Conservation (phyloP, 108 stramenopile genomes). For the Fragilariopsis cylindrus region DNA sequence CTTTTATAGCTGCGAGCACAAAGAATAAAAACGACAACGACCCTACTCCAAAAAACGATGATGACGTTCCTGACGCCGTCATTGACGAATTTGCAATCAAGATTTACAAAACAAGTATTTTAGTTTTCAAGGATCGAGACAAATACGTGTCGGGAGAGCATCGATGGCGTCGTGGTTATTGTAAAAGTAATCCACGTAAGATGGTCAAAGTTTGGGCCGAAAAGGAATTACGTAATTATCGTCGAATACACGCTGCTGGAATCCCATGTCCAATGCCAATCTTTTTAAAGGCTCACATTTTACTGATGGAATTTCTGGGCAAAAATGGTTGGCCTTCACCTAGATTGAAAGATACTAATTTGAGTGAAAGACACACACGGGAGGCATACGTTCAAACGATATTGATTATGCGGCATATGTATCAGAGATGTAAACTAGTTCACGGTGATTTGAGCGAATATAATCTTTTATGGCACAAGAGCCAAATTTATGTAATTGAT, state of each 20-base stretch:
- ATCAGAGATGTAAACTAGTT: constrained; percentile 86
- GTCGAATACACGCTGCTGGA: constrained; percentile 82
- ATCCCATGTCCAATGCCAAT: constrained; percentile 90
- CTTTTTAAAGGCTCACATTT: constrained; percentile 91
- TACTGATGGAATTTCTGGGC: constrained; percentile 99
- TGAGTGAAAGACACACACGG: constrained; percentile 66
- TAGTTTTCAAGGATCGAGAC: constrained; percentile 99
- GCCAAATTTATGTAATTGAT: constrained; percentile 93
- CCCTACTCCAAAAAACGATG: not conserved
- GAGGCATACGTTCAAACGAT: constrained; percentile 89
- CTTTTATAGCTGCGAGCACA: not conserved
- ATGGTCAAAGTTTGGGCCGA: constrained; percentile 99
- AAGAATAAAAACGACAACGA: constrained; percentile 9
- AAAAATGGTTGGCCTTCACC: constrained; percentile 95
- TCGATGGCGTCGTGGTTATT: constrained; percentile 97
- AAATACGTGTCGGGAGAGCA: constrained; percentile 99
- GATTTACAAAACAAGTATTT: constrained; percentile 98
- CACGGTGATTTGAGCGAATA: constrained; percentile 96
- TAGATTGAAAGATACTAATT: constrained; percentile 87
- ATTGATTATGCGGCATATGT: constrained; percentile 88
- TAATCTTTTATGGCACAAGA: constrained; percentile 95
- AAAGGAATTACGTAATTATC: constrained; percentile 98
- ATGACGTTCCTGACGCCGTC: constrained; percentile 14
- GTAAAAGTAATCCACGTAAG: constrained; percentile 97
- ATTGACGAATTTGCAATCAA: constrained; percentile 94